Evolutionary conservation across 257 asterid genomes (phyloP).

Genomic region (Dorcoceras hygrometricum): DNA sequence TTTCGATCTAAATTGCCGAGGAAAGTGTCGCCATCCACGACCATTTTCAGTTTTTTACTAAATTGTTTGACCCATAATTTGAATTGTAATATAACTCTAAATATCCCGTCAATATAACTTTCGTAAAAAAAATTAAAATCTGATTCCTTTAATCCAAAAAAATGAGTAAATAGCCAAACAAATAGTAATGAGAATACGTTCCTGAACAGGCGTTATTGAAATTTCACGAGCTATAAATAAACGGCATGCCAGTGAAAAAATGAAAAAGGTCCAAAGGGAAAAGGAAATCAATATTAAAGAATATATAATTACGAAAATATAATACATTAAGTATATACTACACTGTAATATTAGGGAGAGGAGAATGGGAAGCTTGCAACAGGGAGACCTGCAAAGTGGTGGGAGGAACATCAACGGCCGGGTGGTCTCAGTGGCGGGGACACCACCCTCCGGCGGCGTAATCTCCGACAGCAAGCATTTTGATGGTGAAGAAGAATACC

Average conservation of each 20-base stretch:
- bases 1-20: too few relatives aligned
- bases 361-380: constrained; percentile 47
- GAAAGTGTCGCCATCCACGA: too few relatives aligned
- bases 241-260: constrained; percentile 1
- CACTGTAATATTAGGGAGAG: neutral
- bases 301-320: neutral
- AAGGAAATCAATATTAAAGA: neutral
- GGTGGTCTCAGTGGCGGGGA: constrained; percentile 33
- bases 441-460: constrained; percentile 30
- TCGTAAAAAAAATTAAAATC: too few relatives aligned
- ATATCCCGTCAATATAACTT: too few relatives aligned
- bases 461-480: constrained; percentile 14
- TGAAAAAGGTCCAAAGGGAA: neutral
- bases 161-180: too few relatives aligned
- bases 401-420: constrained; percentile 41
- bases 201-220: constrained; percentile 18
- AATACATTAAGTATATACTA: neutral
- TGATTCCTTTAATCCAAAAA: too few relatives aligned
- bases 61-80: neutral
- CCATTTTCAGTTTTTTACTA: neutral
- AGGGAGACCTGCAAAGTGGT: constrained; percentile 25
- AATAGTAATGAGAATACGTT: neutral
- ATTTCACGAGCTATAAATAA: constrained; percentile 27
- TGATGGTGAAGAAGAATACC: constrained; percentile 23
- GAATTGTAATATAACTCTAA: neutral